Percentiles rank a stretch among this genome's conserved stretches.
Evolutionary conservation across 192 early-diverging fungal species (phyloP).

Genomic region (Backusella westeae): DNA sequence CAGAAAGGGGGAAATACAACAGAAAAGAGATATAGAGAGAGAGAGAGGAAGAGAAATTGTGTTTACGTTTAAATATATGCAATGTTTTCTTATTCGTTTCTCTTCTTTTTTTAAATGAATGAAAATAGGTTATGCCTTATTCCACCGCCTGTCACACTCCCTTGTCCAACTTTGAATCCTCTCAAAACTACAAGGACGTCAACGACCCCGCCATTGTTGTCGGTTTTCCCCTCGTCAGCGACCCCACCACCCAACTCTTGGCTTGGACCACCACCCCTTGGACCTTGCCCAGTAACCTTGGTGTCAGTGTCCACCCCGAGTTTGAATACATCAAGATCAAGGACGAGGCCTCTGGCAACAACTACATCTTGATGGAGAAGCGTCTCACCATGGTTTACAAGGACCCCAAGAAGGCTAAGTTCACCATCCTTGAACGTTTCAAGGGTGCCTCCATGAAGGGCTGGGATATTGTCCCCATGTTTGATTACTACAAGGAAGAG

Average conservation of each 20-base stretch:
- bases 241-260: slow-evolving; percentile 77
- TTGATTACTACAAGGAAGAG: slow-evolving; percentile 73
- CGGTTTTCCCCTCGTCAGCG: slow-evolving; percentile 86
- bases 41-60: not conserved
- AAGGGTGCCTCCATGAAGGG: slow-evolving; percentile 81
- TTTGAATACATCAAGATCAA: slow-evolving; percentile 97
- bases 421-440: slow-evolving; percentile 75
- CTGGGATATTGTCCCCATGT: slow-evolving; percentile 88
- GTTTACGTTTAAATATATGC: not conserved
- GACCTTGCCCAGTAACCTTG: slow-evolving; percentile 96
- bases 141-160: slow-evolving; percentile 91
- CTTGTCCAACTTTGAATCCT: slow-evolving; percentile 96
- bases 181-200: slow-evolving; percentile 97
- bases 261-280: slow-evolving; percentile 99
- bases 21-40: not conserved
- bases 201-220: slow-evolving; percentile 92
- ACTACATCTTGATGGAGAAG: slow-evolving; percentile 85
- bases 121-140: slow-evolving; percentile 84
- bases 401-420: slow-evolving; percentile 93
- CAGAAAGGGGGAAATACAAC: not conserved
- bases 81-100: not conserved
- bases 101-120: not conserved
- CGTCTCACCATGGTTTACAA: slow-evolving; percentile 90
- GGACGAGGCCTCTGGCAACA: slow-evolving; percentile 75
- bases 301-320: slow-evolving; percentile 88